Percentiles rank a stretch among this genome's conserved stretches.
phyloP scores from a whole-genome alignment of 108 stramenopile genomes.

The Nannochloropsis gaditana region DNA sequence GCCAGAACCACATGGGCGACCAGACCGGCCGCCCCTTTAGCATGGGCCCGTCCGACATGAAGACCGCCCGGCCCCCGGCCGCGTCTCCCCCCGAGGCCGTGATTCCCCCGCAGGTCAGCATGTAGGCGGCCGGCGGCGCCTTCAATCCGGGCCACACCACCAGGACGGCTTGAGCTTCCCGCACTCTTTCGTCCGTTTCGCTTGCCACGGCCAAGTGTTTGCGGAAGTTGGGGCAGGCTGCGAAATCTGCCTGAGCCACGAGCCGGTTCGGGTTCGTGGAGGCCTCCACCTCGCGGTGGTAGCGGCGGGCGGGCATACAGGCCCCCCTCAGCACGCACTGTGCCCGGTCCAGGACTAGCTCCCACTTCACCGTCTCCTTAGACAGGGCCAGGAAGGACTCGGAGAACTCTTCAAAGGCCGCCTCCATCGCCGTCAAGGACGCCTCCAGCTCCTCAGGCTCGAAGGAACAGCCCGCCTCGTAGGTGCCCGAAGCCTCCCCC shows the following conservation, averaged over 20 bases:
- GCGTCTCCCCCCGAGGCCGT: neutral
- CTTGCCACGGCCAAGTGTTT: neutral
- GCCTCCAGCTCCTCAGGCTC: neutral
- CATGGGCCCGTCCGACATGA: constrained; percentile 17
- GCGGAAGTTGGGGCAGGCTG: neutral
- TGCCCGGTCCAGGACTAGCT: neutral
- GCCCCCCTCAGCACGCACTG: neutral
- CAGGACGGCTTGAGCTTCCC: neutral
- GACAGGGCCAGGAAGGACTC: neutral
- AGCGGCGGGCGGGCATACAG: neutral
- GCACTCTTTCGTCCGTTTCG: neutral
- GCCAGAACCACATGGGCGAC: constrained; percentile 6
- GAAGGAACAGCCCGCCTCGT: neutral
- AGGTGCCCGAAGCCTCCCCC: neutral
- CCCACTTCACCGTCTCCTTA: constrained; percentile 10
- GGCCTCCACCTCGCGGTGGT: constrained; percentile 4
- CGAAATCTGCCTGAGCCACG: neutral
- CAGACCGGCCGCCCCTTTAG: neutral
- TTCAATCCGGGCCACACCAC: constrained; percentile 15
- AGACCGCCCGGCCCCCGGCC: neutral
- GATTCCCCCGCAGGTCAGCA: neutral
- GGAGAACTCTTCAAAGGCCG: neutral
- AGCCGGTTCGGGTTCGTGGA: constrained; percentile 1
- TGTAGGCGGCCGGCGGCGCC: neutral
- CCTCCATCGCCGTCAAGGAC: neutral